Conservation (phyloP, 192 early-diverging fungal species). For the Backusella westeae region DNA sequence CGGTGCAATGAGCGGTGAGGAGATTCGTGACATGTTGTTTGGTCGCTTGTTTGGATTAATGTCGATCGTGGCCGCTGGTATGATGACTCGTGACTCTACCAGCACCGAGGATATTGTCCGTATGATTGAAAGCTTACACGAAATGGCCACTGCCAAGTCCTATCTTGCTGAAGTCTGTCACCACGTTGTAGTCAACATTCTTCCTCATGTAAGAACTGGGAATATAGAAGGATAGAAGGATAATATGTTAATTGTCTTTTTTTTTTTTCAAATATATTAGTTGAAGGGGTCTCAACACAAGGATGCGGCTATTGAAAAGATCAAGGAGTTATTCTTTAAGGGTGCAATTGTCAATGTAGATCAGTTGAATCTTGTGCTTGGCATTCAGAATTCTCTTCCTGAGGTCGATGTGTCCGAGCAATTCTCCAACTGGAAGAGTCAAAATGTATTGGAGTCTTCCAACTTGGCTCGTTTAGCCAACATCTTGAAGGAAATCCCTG, state of each 20-base stretch:
- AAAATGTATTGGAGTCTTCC: constrained; percentile 27
- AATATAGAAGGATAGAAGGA: background rate
- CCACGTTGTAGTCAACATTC: constrained; percentile 62
- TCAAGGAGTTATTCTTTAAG: constrained; percentile 37
- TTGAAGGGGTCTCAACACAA: constrained; percentile 20
- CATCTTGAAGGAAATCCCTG: constrained; percentile 33
- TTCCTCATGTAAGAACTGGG: constrained; percentile 42
- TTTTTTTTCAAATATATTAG: background rate
- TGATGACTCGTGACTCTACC: constrained; percentile 61
- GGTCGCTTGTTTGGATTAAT: constrained; percentile 89
- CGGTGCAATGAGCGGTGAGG: constrained; percentile 76
- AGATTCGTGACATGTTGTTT: constrained; percentile 86
- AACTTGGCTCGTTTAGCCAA: constrained; percentile 31
- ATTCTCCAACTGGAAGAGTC: constrained; percentile 33
- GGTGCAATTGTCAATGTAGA: constrained; percentile 50
- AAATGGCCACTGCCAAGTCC: constrained; percentile 68
- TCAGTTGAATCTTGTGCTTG: constrained; percentile 50
- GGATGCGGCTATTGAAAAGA: constrained; percentile 37
- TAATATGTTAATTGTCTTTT: background rate
- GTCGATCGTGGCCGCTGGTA: constrained; percentile 78
- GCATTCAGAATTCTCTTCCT: constrained; percentile 39
- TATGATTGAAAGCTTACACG: constrained; percentile 66
- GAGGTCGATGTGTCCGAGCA: constrained; percentile 22
- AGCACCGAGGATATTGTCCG: constrained; percentile 68
- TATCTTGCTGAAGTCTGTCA: constrained; percentile 82